Evolutionary conservation across 768 basidiomycete genomes (phyloP).

Genomic region (Amyloporia xantha): DNA sequence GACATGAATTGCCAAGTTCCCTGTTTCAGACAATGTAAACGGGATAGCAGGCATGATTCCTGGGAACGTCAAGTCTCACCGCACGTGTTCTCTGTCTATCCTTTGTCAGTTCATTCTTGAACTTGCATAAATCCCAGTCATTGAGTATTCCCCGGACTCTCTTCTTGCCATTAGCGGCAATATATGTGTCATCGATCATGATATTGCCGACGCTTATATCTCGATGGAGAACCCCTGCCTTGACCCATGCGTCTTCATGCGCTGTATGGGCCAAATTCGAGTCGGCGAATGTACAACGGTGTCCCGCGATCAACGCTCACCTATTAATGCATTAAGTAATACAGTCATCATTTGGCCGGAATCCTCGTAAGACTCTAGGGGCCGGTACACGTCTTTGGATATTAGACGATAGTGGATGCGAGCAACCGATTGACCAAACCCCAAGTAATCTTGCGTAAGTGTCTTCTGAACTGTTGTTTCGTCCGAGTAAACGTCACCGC

Average conservation of each 20-base stretch:
- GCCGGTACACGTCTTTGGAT: constrained; percentile 6
- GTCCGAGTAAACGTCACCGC: not conserved
- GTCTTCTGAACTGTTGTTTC: constrained; percentile 3
- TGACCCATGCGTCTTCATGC: not conserved
- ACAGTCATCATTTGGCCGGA: not conserved
- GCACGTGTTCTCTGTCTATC: no score
- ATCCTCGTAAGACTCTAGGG: not conserved
- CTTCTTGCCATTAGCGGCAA: no score
- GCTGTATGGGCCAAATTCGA: not conserved
- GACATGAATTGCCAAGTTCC: constrained; percentile 20
- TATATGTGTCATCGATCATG: not conserved
- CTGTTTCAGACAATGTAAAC: no score
- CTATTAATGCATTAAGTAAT: not conserved
- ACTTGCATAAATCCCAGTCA: not conserved
- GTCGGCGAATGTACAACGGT: not conserved
- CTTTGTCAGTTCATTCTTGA: not conserved
- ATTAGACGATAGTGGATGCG: constrained; percentile 11
- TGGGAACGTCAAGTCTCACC: no score
- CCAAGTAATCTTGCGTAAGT: not conserved
- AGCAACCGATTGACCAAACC: not conserved
- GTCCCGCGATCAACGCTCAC: not conserved
- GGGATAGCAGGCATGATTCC: no score
- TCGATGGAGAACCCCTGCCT: constrained; percentile 3
- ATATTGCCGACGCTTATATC: constrained; percentile 10
- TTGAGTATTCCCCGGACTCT: not conserved